Base-by-base conservation (phyloP, 1,139 yeast species). In the Kurtzmaniella natalensis region DNA sequence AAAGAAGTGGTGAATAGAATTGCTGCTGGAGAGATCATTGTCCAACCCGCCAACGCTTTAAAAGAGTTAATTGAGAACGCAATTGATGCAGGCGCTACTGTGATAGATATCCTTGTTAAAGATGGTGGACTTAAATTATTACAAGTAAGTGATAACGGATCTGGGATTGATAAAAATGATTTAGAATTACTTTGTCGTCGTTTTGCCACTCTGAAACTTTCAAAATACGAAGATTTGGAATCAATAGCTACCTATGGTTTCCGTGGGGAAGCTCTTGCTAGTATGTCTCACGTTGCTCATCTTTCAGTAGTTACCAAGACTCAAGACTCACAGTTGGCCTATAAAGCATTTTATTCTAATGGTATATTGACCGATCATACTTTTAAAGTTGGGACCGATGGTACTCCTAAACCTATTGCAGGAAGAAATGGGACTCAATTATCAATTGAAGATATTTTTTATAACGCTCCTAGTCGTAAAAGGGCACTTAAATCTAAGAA, bases 1-100 rank as follows among this genome's bases (percentile, higher is more conserved):
- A 61, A 61, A 18, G 51, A 73, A 3, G 97, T 89, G 22, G 85
- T 94, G 34, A 89, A 87, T 55, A 74, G 82, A 40, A 92, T 94
- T 19, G 98, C 99, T 0, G 98, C 99, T 1, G 98, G 98, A 1
- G 98, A 94, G 60, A 87, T 94, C 59, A 86, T 94, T 39, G 74
- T 89, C 23, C 94, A 89, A 6, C 98, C 98, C 0, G 85, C 94
- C 2, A 92, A 92, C 47, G 79, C 81, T 0, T 53, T 76, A 21
- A 76, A 76, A 45, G 81, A 76, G 47, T 50, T 76, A 51, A 50
- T 76, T 30, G 81, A 76, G 44, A 76, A 76, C 48, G 61, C 77
- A 5, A 71, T 74, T 15, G 80, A 74, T 45, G 80, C 79, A 1
- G 46, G 55, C 2, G 49, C 78, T 7, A 56, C 76, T 5, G 56